Percentiles rank a stretch among this genome's conserved stretches.
Evolutionary conservation across 768 basidiomycete species (phyloP).

Genomic region (Postia placenta): DNA sequence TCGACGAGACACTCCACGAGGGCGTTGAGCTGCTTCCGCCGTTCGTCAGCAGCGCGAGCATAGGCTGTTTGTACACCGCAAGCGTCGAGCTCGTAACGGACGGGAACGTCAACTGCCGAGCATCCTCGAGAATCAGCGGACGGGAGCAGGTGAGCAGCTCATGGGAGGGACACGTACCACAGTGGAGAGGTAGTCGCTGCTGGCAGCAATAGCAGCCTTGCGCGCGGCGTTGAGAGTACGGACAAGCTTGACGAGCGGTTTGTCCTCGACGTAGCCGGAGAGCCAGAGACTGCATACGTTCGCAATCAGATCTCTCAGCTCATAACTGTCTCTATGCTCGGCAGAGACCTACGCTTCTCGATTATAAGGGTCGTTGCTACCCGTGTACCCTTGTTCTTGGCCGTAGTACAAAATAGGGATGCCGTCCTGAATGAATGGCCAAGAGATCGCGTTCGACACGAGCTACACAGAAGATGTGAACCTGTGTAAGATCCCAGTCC

Average conservation of each 20-base stretch:
- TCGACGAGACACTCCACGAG: conserved; percentile 37
- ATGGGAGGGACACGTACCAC: conserved; percentile 28
- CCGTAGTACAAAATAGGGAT: conserved; percentile 49
- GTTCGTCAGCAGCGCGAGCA: conserved; percentile 54
- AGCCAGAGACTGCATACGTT: conserved; percentile 53
- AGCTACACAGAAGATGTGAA: conserved; percentile 21
- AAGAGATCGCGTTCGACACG: conserved; percentile 42
- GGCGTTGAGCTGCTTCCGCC: conserved; percentile 32
- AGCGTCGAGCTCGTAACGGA: conserved; percentile 32
- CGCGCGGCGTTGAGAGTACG: conserved; percentile 45
- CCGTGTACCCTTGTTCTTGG: conserved; percentile 45
- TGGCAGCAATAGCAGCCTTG: conserved; percentile 34
- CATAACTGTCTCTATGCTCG: too few species aligned
- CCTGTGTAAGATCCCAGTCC: background rate
- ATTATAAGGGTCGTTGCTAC: conserved; percentile 40
- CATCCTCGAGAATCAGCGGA: too few species aligned
- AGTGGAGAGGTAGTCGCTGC: conserved; percentile 38
- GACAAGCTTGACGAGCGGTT: conserved; percentile 42
- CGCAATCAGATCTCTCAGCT: too few species aligned
- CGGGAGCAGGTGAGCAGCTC: too few species aligned
- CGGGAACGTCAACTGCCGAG: conserved; percentile 44
- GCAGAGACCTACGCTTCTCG: conserved; percentile 48
- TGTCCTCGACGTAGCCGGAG: conserved; percentile 44
- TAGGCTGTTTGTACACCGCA: conserved; percentile 47
- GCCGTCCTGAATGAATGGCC: conserved; percentile 45